Base-by-base conservation (phyloP, 768 basidiomycete species). In the Trametes meyenii region DNA sequence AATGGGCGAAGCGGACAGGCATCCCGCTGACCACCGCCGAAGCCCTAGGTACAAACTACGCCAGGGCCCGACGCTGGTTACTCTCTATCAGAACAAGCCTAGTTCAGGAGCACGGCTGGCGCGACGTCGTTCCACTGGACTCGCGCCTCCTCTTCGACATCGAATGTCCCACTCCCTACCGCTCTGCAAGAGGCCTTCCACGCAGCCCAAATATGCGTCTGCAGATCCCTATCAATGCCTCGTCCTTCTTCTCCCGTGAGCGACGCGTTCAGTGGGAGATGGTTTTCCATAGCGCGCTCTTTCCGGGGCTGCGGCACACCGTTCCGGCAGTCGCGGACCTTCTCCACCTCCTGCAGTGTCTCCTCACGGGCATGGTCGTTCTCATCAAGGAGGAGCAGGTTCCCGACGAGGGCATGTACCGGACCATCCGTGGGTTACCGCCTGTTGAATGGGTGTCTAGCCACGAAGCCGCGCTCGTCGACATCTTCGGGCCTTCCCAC, bases 251-350 rank as follows among this genome's bases (percentile, higher is more conserved):
- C 77, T 89, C 87, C 50, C 90, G 90, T 12, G 89, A 93, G 72
- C 79, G 91, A 66, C 85, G 89, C 61, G 83, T 92, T 48, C 90
- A 92, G 71, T 94, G 92, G 91, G 85, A 92, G 72, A 92, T 92
- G 90, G 89, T 92, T 68, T 94, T 94, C 71, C 90, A 76, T 62
- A 72, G 73, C 57, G 75, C 75, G 42, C 69, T 75, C 55, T 77
- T 78, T 67, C 73, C 74, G 24, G 71, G 71, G 60, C 68, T 77
- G 56, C 72, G 77, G 19, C 77, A 77, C 61, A 71, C 72, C 62
- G 73, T 75, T 16, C 73, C 72, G 44, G 73, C 77, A 39, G 65
- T 78, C 65, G 72, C 69, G 46, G 76, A 78, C 64, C 69, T 78
- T 38, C 69, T 78, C 40, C 67, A 77, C 64, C 69, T 78, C 48